Base-by-base conservation (phyloP, 768 basidiomycete species). In the Paxillus ammoniavirescens region DNA sequence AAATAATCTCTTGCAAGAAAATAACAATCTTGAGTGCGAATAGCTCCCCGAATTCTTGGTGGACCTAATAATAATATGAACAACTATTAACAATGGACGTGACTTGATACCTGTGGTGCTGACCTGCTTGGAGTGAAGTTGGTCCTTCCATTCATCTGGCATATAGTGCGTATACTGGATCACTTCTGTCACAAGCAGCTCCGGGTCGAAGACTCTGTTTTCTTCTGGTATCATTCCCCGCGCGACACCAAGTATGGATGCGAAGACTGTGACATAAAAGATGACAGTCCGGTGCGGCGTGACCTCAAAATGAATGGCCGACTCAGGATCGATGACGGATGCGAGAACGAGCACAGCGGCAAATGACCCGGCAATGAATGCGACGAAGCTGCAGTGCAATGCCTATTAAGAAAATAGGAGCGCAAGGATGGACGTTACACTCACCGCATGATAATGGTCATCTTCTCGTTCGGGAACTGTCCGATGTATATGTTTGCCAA, bases 141-240 rank as follows among this genome's bases (percentile, higher is more conserved):
- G 79, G 7, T 79, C 84, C 63, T 89, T 89, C 97, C 97, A 99
- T 55, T 89, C 86, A 44, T 87, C 86, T 0, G 97, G 96, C 82
- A 98, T 88, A 67, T 93, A 98, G 69, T 98, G 96, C 13, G 97
- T 98, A 68, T 91, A 92, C 17, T 86, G 83, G 52, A 98, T 87
- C 26, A 98, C 92, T 59, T 93, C 94, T 49, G 81, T 84, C 88
- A 99, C 89, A 50, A 97, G 80, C 50, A 91, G 66, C 67, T 98
- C 95, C 2, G 97, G 92, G 62, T 98, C 96, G 64, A 95, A 95
- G 1, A 96, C 91, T 37, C 83, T 77, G 66, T 95, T 93, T 57
- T 97, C 93, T 53, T 94, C 94, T 0, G 94, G 95, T 38, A 97
- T 86, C 93, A 97, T 97, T 2, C 95, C 95, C 46, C 97, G 74